Evolutionary conservation across 2,329 filamentous ascomycete genomes (phyloP), one percentile per base, ranked within the genome.

Genomic region (Thelonectria olida): DNA sequence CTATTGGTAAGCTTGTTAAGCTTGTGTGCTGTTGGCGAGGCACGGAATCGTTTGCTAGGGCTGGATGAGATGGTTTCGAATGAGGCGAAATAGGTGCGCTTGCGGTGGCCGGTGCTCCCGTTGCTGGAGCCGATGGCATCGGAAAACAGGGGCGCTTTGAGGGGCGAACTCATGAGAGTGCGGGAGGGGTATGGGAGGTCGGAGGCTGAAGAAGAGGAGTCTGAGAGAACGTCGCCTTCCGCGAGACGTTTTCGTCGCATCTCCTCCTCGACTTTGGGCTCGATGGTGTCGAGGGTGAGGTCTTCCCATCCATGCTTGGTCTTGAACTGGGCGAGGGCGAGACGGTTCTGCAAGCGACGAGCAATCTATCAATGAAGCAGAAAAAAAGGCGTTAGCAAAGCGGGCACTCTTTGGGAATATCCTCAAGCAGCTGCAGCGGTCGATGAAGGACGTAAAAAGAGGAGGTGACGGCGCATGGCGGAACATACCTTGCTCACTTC

Each of bases 251-350:
- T 91, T 69, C 89, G 86, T 79, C 90, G 88, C 75, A 94, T 84
- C 79, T 95, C 88, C 74, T 93, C 87, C 74, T 95, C 90, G 65
- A 95, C 82, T 75, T 90, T 91, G 52, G 93, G 92, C 79, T 97
- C 93, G 79, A 97, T 92, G 63, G 85, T 89, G 75, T 93, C 92
- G 73, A 96, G 87, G 65, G 91, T 92, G 75, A 97, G 86, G 78
- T 96, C 92, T 79, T 97, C 91, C 90, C 93, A 96, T 76, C 94
- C 94, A 81, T 97, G 91, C 80, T 96, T 93, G 69, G 96, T 93
- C 82, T 98, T 98, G 86, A 97, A 96, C 79, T 96, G 96, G 75
- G 96, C 96, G 66, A 98, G 88, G 61, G 96, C 95, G 62, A 99
- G 88, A 66, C 95, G 92, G 82, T 97, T 93, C 81, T 98, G 93